Base-by-base conservation (phyloP, 23 red algal species). In the Gracilaria vermiculophylla region DNA sequence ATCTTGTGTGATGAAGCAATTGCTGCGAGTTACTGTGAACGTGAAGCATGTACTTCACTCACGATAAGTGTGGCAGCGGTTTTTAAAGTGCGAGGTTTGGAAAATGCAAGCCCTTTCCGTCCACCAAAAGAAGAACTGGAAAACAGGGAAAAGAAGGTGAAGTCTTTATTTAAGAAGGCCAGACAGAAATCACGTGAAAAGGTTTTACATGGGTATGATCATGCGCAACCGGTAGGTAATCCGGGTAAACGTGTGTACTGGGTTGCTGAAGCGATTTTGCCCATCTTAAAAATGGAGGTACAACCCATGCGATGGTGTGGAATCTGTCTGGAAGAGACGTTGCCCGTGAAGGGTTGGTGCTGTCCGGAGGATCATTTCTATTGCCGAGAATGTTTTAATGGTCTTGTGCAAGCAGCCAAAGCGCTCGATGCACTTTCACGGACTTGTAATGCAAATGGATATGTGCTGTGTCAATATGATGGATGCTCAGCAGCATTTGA, bases 241-340 rank as follows among this genome's bases (percentile, higher is more conserved):
- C 19, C 23, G 14, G 21, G 14, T n/a, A 61, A 33, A 2, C 82
- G 85, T 7, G 85, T 90, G n/a, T 90, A 65, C 50, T 90, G 85
- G 85, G 45, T 47, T 2, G 5, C 74, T 42, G 74, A 58, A 0
- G 42, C 85, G 14, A 53, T 90, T 25, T 4, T 90, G 34, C 85
- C 85, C 4, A 34, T 90, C 13, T 12, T 47, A 11, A 77, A 41
- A 62, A 54, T 90, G 27, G 41, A 90, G 33, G 34, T 90, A 20
- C 35, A 79, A 25, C 55, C 76, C 1, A 37, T 54, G 27, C 53
- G 69, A 42, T 4, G 12, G 35, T 90, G 85, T 27, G 55, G n/a
- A 69, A 90, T 90, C 33, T 90, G 85, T 47, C 17, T 90, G 11
- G 85, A 90, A 17, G 72, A 90, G 31, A 35, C 66, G 10, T 44